These are phyloP conservation scores for Fusarium camptoceras DNA, from an alignment of 2,329 filamentous ascomycete genomes.

Conservation along the genomic window DNA sequence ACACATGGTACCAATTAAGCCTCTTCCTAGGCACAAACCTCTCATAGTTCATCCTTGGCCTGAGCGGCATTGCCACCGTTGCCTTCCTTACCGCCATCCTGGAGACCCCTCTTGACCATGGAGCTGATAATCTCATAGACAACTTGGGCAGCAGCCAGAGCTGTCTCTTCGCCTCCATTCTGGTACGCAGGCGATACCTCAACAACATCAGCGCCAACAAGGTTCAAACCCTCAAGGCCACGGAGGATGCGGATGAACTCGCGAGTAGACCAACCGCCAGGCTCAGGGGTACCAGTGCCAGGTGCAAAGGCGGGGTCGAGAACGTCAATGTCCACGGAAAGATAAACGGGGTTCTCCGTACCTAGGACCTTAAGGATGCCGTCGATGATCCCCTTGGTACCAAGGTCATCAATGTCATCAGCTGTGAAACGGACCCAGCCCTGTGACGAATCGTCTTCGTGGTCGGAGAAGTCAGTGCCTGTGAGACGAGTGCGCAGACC, in stretches of 20 bases:
- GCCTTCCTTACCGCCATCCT: slow-evolving; percentile 53
- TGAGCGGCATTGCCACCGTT: slow-evolving; percentile 35
- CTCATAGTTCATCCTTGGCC: slow-evolving; percentile 54
- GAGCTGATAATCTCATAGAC: slow-evolving; percentile 87
- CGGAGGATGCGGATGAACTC: slow-evolving; percentile 87
- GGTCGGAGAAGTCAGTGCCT: slow-evolving; percentile 72
- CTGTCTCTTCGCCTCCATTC: slow-evolving; percentile 81
- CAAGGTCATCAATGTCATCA: slow-evolving; percentile 89
- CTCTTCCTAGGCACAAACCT: not conserved
- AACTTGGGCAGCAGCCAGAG: slow-evolving; percentile 84
- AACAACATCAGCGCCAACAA: slow-evolving; percentile 91
- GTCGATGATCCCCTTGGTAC: slow-evolving; percentile 75
- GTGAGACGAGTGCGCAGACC: slow-evolving; percentile 83
- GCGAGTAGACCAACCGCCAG: slow-evolving; percentile 89
- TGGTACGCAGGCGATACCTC: slow-evolving; percentile 88
- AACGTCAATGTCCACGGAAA: slow-evolving; percentile 86
- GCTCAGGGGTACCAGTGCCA: slow-evolving; percentile 88
- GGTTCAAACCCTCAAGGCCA: slow-evolving; percentile 83
- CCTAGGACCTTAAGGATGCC: slow-evolving; percentile 79
- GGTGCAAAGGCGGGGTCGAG: slow-evolving; percentile 77
- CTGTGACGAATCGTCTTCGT: slow-evolving; percentile 78
- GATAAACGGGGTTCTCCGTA: slow-evolving; percentile 81
- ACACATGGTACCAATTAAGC: not conserved
- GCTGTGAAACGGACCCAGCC: slow-evolving; percentile 83
- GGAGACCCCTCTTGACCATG: slow-evolving; percentile 69